Percentiles rank a stretch among this genome's conserved stretches.
phyloP scores from a whole-genome alignment of 169 alveolate genomes.

The Plasmodium falciparum region DNA sequence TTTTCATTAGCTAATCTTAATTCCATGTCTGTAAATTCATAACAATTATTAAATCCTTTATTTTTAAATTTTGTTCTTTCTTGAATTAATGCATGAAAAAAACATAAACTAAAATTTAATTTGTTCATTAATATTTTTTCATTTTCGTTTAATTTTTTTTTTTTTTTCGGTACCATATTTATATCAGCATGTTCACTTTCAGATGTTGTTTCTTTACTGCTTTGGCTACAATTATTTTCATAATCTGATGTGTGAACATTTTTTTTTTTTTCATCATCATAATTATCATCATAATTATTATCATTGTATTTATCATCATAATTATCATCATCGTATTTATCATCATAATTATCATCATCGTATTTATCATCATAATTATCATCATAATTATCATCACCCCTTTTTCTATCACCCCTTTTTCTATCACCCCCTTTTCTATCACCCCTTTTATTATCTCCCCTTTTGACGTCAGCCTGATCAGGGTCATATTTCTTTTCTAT shows the following conservation, averaged over 20 bases:
- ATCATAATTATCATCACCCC: not conserved
- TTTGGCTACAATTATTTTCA: no score
- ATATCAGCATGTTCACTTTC: no score
- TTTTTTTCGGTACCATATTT: not conserved
- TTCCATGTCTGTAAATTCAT: conserved; percentile 75
- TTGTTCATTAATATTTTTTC: conserved; percentile 53
- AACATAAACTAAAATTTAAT: conserved; percentile 55
- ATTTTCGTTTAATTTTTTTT: conserved; percentile 32
- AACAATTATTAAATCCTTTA: conserved; percentile 53
- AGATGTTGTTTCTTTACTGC: no score
- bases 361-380: not conserved
- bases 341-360: no score
- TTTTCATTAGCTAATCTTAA: conserved; percentile 50
- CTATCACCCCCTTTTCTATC: not conserved
- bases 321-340: no score
- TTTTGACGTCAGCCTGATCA: not conserved
- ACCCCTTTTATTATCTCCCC: not conserved
- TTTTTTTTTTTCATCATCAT: no score
- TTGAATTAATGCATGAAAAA: conserved; percentile 73
- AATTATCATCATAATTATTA: no score
- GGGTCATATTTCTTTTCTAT: conserved; percentile 3
- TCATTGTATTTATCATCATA: no score
- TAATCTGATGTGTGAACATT: no score
- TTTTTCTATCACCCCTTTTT: not conserved
- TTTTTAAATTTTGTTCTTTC: conserved; percentile 72